Evolutionary conservation across 371 early-diverging fungal genomes (phyloP), one percentile per base, ranked within the genome.

Genomic region (Rhizomucor pusillus): DNA sequence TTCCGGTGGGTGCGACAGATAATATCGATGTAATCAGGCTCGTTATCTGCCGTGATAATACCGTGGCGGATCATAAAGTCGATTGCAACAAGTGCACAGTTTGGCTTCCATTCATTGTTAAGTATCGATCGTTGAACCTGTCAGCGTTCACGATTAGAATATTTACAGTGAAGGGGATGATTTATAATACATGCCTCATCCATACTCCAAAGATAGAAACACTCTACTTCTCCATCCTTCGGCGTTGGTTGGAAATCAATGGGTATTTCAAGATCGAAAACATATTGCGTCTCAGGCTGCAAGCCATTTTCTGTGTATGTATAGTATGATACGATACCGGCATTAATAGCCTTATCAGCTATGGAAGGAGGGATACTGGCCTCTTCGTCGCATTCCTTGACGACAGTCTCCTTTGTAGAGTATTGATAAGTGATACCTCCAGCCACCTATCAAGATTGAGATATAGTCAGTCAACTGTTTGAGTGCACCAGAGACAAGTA

Each of bases 331-430:
- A 94, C 71, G 0, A 76, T 75, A 14, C 90, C 90, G 0, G 69
- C 83, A 11, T 84, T 72, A 5, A 54, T 53, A 1, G 89, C 85
- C 50, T 63, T 73, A 19, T 58, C 39, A n/a, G 88, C 84, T 39
- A 89, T 54, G 0, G 65, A 52, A 5, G 34, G 23, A 0, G 90
- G 84, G 35, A 97, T 77, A 24, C 84, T 85, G 2, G 91, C 96
- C 64, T 97, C 97, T 70, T 97, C 98, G 54, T 78, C 79, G 59
- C 92, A 93, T 57, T 97, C 98, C 61, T 93, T 91, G 33, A 93
- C 56, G 14, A 93, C 75, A 1, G 90, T 87, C 22, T 81, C 85
- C 34, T 67, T 56, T 0, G 88, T 83, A 1, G 80, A 71, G 18
- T 80, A 65, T 6, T 75, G 79, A 44, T 84, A 80, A 11, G 89